Percentiles rank a stretch among this genome's conserved stretches.
Conservation (phyloP, 495 filamentous ascomycete genomes). For the Tuber melanosporum region DNA sequence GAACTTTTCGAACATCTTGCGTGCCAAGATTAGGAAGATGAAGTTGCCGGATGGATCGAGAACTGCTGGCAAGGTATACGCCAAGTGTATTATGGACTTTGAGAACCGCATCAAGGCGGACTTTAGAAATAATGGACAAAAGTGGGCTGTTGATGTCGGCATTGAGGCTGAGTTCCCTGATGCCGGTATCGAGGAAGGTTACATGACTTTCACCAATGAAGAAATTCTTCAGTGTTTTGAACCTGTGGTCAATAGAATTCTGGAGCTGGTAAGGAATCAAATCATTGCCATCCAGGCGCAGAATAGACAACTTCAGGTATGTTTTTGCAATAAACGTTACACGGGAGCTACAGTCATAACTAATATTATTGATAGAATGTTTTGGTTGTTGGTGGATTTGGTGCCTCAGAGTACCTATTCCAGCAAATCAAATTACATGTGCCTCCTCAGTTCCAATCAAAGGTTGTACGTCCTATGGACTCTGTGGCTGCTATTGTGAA, state of each 20-base stretch:
- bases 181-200: constrained; percentile 71
- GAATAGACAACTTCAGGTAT: constrained; percentile 63
- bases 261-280: constrained; percentile 71
- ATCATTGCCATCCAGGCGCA: constrained; percentile 77
- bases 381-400: constrained; percentile 71
- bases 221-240: constrained; percentile 77
- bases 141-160: constrained; percentile 71
- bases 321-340: constrained; percentile 10
- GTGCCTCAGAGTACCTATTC: constrained; percentile 76
- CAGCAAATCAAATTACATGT: constrained; percentile 76
- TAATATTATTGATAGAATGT: constrained; percentile 53
- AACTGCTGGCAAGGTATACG: constrained; percentile 70
- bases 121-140: constrained; percentile 75
- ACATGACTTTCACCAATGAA: constrained; percentile 78
- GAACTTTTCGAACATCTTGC: constrained; percentile 72
- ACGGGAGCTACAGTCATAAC: constrained; percentile 33
- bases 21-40: constrained; percentile 77
- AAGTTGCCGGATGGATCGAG: constrained; percentile 72
- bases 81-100: constrained; percentile 81
- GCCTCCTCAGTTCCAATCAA: constrained; percentile 69
- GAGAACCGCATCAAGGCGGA: constrained; percentile 78
- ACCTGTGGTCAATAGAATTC: constrained; percentile 69
- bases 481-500: constrained; percentile 76
- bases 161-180: constrained; percentile 76
- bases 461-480: constrained; percentile 79